Base-by-base conservation (phyloP, 306 rosid species). In the Begonia masoniana region DNA sequence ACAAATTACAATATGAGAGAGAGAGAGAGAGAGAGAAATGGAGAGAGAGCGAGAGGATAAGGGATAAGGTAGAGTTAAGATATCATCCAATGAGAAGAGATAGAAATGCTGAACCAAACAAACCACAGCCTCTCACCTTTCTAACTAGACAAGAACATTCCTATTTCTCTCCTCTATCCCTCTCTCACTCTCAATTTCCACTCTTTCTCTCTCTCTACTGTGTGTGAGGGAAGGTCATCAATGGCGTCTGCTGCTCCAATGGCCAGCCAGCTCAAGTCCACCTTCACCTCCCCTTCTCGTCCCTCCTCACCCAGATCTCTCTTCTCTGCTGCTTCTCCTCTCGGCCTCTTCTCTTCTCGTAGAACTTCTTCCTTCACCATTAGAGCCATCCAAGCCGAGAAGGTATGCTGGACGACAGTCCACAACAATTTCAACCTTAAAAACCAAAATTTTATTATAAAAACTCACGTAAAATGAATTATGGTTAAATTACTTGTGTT, bases 211-310 rank as follows among this genome's bases (percentile, higher is more conserved):
- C 63, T 61, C 58, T 54, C 58, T 55, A 31, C 59, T 41, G n/a
- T 45, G n/a, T 45, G 53, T 62, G 17, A 2, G 9, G 56, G 49
- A 31, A 31, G 39, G 41, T 10, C 39, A 45, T 56, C 62, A 13
- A 85, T 85, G 95, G 88, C 96, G 57, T 65, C 84, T 35, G 76
- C 85, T 62, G 73, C 94, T 15, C 87, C 97, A 65, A 83, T 91
- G 82, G 95, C 80, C 2, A 85, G 91, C 78, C 97, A 85, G 45
- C 91, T 91, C 62, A 83, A 78, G 63, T 83, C 94, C 55, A 67
- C 56, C 76, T 91, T 91, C 78, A 76, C 79, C 52, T 70, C 94
- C 9, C 75, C 78, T 31, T 31, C 39, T 84, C 21, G 59, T 75
- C 41, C 51, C 79, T 10, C 95, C 97, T 43, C 85, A 71, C 24